Conservation (phyloP, 768 basidiomycete species). For the Melanogaster broomeanus region DNA sequence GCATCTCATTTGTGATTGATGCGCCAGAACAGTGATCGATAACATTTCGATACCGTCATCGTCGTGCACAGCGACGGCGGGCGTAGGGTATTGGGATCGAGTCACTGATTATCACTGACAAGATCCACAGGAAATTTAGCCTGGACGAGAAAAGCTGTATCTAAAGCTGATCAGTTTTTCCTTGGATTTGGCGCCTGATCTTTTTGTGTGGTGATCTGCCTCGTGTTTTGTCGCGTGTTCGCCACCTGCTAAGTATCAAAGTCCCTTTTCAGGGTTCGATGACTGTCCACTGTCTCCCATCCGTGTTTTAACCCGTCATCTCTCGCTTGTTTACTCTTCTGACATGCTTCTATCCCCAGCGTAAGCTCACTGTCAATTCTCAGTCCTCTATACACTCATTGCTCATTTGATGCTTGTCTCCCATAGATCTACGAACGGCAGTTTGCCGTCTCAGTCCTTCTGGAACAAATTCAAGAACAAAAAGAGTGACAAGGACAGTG, state of each 20-base stretch:
- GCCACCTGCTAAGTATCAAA: slow-evolving; percentile 19
- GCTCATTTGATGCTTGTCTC: slow-evolving; percentile 37
- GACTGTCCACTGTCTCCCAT: slow-evolving; percentile 28
- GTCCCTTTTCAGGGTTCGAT: slow-evolving; percentile 30
- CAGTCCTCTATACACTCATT: slow-evolving; percentile 16
- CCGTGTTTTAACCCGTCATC: slow-evolving; percentile 18
- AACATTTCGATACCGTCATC: background rate
- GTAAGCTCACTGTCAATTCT: slow-evolving; percentile 45
- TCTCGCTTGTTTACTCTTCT: slow-evolving; percentile 17
- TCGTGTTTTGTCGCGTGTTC: slow-evolving; percentile 59
- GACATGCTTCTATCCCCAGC: slow-evolving; percentile 82
- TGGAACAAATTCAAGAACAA: slow-evolving; percentile 69
- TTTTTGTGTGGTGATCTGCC: slow-evolving; percentile 38
- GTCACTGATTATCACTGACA: slow-evolving; percentile 7
- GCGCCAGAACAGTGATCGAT: background rate
- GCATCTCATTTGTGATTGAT: background rate
- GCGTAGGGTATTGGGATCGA: slow-evolving; percentile 4
- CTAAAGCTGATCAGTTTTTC: background rate
- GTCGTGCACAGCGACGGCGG: slow-evolving; percentile 1
- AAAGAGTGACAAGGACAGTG: slow-evolving; percentile 63
- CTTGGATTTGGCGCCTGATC: slow-evolving; percentile 7
- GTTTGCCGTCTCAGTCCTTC: slow-evolving; percentile 50
- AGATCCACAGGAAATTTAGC: background rate
- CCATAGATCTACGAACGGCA: slow-evolving; percentile 65
- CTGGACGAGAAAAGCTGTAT: background rate